phyloP scores from a whole-genome alignment of 2,329 filamentous ascomycete genomes.

The Penicillium sp. region DNA sequence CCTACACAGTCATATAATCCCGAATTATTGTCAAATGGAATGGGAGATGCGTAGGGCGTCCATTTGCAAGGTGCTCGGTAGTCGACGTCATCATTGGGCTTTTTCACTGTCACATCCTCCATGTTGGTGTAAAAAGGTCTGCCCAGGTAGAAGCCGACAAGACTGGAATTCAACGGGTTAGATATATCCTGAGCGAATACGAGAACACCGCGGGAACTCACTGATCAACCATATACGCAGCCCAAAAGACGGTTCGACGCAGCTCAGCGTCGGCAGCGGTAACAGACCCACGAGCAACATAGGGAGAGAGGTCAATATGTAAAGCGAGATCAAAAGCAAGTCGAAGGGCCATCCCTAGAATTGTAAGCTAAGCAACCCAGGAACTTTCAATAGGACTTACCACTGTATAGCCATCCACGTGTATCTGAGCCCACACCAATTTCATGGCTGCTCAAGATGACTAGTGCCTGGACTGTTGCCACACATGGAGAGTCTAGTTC shows the following conservation, averaged over 20 bases:
- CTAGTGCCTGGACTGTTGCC: conserved; percentile 45
- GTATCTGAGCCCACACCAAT: conserved; percentile 38
- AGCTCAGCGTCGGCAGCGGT: conserved; percentile 21
- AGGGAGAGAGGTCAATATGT: conserved; percentile 24
- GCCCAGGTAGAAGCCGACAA: conserved; percentile 38
- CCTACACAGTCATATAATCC: not conserved
- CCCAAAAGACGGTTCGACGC: conserved; percentile 40
- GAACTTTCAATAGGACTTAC: conserved; percentile 22
- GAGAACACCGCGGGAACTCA: not conserved
- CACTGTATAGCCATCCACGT: conserved; percentile 44
- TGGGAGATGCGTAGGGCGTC: conserved; percentile 19
- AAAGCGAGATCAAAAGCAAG: conserved; percentile 38
- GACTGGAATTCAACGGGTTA: conserved; percentile 12
- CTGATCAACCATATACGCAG: conserved; percentile 34
- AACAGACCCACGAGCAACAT: conserved; percentile 17
- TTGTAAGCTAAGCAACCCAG: not conserved
- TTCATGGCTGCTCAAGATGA: conserved; percentile 43
- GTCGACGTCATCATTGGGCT: conserved; percentile 21
- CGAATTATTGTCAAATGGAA: not conserved
- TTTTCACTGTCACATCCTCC: conserved; percentile 36
- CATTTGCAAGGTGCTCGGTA: conserved; percentile 15
- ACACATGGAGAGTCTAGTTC: conserved; percentile 46
- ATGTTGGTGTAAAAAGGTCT: conserved; percentile 36
- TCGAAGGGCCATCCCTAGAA: conserved; percentile 36
- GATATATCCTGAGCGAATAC: not conserved